Percentiles rank a stretch among this genome's conserved stretches.
phyloP scores from a whole-genome alignment of 345 rosid genomes.

The Eucalyptus virginea region DNA sequence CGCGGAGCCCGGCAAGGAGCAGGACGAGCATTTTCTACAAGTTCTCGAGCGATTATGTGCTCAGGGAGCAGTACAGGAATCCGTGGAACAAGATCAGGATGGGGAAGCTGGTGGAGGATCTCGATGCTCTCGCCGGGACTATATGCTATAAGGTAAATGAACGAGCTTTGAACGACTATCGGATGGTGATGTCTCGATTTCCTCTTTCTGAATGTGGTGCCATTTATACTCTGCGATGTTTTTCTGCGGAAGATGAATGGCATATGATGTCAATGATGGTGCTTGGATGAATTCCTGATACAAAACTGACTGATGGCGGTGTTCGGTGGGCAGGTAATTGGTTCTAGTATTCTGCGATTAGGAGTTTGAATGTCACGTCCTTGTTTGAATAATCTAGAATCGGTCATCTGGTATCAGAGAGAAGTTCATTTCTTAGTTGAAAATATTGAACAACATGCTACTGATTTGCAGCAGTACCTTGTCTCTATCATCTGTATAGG shows the following conservation, averaged over 20 bases:
- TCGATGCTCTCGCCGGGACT: conserved; percentile 94
- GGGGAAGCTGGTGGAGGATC: conserved; percentile 87
- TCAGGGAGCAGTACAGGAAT: conserved; percentile 77
- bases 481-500: too few species aligned
- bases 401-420: too few species aligned
- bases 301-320: too few species aligned
- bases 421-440: rapidly evolving
- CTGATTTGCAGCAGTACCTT: too few species aligned
- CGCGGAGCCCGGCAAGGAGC: conserved; percentile 57
- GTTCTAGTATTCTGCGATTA: too few species aligned
- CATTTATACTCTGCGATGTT: not conserved
- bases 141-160: conserved; percentile 58
- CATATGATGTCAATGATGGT: too few species aligned
- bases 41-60: conserved; percentile 64
- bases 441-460: too few species aligned
- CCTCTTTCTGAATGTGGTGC: not conserved
- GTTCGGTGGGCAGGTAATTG: too few species aligned
- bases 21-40: conserved; percentile 60
- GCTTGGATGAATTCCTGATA: too few species aligned
- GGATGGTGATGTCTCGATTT: not conserved
- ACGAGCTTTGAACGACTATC: not conserved
- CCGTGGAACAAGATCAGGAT: conserved; percentile 88
- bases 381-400: too few species aligned
- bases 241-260: not conserved
- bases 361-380: too few species aligned